Base-by-base conservation (phyloP, 805 yeast species). In the Candida glaebosa region DNA sequence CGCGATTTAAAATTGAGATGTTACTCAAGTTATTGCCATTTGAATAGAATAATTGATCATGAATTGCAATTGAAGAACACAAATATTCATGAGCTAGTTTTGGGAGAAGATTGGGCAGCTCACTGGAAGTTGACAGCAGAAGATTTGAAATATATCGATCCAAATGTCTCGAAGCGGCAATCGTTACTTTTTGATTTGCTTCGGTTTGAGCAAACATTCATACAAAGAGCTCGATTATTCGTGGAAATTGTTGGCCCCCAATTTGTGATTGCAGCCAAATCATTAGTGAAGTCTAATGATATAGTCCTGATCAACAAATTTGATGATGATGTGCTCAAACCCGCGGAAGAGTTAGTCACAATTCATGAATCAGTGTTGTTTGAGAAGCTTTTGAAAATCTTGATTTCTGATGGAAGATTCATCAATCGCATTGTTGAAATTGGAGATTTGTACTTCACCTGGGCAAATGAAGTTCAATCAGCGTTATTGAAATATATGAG, bases 151-250 rank as follows among this genome's bases (percentile, higher is more conserved):
- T 73, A 67, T n/a, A 62, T 78, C 5, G 79, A 73, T 39, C 72
- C 73, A 8, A 58, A 61, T 8, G 77, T 79, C 41, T 68, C 80
- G n/a, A 79, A 78, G 51, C 71, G 79, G 28, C 96, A 87, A 56
- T 82, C 87, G 42, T 79, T 82, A 43, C 74, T 86, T 3, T 88
- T 84, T 60, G 96, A 87, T 55, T 63, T 87, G 37, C 77, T 87
- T 20, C 70, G 79, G 42, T 75, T 80, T 36, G 95, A 87, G 49
- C 87, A 83, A 51, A 73, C 79, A 14, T 84, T 83, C 39, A 73
- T 86, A 18, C 79, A 77, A 37, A 74, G 87, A 53, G 82, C 89
- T 2, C 71, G 73, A 46, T 78, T 83, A 3, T 82, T 86, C 40
- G 67, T 84, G 3, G 76, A 76, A 26, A 42, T 56, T 4, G 73